A percentile compares a stretch with the other conserved stretches of the same genome.
These are phyloP conservation scores for Glutinoglossum americanum DNA, from an alignment of 495 filamentous ascomycete species.

Conservation along the genomic window DNA sequence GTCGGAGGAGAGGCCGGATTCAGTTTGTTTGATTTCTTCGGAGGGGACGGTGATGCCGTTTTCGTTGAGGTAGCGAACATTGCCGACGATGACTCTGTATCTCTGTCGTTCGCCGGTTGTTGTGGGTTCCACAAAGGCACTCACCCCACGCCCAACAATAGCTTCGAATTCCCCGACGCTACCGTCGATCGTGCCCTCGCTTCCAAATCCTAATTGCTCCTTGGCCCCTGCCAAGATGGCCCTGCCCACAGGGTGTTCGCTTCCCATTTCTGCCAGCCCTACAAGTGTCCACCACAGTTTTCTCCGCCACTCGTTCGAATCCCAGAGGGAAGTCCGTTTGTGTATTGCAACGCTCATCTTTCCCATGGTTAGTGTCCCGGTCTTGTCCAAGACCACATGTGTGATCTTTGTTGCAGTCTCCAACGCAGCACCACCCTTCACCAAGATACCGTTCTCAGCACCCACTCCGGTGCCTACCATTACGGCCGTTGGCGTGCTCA, in stretches of 20 bases:
- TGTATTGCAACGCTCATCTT: conserved; percentile 75
- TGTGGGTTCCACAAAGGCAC: conserved; percentile 57
- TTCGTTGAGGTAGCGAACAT: conserved; percentile 49
- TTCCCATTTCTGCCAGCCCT: conserved; percentile 79
- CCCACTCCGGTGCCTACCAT: conserved; percentile 97
- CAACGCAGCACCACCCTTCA: conserved; percentile 86
- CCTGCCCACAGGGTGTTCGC: conserved; percentile 84
- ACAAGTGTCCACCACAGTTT: conserved; percentile 87
- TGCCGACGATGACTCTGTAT: conserved; percentile 68
- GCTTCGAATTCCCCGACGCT: conserved; percentile 68
- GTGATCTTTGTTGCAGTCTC: conserved; percentile 84
- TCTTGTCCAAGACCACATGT: conserved; percentile 97
- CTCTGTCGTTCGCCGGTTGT: conserved; percentile 38
- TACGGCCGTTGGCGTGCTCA: conserved; percentile 88
- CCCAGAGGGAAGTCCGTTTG: conserved; percentile 46
- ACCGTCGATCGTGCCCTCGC: conserved; percentile 59
- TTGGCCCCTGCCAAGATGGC: conserved; percentile 59
- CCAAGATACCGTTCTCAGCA: conserved; percentile 88
- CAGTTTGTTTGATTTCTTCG: conserved; percentile 10
- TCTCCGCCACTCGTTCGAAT: conserved; percentile 39
- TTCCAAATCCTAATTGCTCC: conserved; percentile 44
- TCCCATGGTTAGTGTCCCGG: conserved; percentile 81
- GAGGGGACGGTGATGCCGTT: conserved; percentile 41
- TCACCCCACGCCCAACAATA: conserved; percentile 66
- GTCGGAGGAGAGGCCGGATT: conserved; percentile 9